A percentile compares a stretch with the other conserved stretches of the same genome.
Evolutionary conservation across 2,329 filamentous ascomycete genomes (phyloP).

Genomic region (Eurotiales sp.): DNA sequence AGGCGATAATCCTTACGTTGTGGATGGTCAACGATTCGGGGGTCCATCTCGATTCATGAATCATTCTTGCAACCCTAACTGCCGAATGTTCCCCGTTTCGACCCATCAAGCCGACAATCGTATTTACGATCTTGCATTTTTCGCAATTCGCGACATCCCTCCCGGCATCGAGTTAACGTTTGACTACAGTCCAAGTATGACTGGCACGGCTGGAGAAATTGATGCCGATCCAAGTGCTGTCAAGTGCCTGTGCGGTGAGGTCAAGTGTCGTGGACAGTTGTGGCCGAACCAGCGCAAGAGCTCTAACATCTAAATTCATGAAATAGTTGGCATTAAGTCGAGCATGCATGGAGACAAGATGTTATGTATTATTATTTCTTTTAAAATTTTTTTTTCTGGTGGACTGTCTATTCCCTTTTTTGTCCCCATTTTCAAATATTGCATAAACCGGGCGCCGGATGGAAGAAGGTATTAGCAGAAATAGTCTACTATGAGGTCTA

Average conservation of each 20-base stretch:
- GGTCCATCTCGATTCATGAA: conserved; percentile 46
- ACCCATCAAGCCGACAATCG: conserved; percentile 37
- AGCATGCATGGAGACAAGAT: no score
- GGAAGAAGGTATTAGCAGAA: no score
- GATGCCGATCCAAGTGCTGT: conserved; percentile 35
- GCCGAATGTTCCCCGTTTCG: conserved; percentile 41
- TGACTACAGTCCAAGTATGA: conserved; percentile 41
- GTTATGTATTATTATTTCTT: neutral
- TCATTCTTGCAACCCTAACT: conserved; percentile 48
- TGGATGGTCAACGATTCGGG: conserved; percentile 43
- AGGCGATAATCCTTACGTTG: conserved; percentile 30
- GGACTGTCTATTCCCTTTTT: neutral
- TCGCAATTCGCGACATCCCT: conserved; percentile 40
- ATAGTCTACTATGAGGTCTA: neutral
- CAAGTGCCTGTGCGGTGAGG: conserved; percentile 42
- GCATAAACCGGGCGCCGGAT: no score
- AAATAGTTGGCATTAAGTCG: neutral
- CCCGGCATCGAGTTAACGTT: conserved; percentile 45
- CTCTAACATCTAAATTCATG: conserved; percentile 18
- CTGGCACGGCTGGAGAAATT: conserved; percentile 20
- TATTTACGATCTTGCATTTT: conserved; percentile 47
- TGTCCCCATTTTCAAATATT: neutral
- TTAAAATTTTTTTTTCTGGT: no score
- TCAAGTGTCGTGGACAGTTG: conserved; percentile 41
- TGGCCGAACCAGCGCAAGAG: conserved; percentile 40